Conservation (phyloP, 1,139 yeast species). For the Kodamaea anthophila region DNA sequence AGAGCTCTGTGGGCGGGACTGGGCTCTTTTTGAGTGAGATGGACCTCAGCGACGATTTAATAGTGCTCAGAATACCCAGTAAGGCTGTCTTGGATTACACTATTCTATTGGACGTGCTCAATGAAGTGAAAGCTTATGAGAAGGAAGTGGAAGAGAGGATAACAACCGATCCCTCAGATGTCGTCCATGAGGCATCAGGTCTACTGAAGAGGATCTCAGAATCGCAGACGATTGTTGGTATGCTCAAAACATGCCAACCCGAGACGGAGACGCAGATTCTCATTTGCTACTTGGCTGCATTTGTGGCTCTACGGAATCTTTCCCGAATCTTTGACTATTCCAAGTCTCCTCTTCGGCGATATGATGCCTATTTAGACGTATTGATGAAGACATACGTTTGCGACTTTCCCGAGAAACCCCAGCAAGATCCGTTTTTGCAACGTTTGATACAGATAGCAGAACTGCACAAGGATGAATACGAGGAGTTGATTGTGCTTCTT, state of each 20-base stretch:
- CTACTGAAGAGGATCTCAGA: constrained; percentile 5
- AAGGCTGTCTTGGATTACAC: constrained; percentile 23
- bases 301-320: constrained; percentile 13
- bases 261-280: constrained; percentile 28
- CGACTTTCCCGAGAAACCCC: constrained; percentile 8
- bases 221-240: constrained; percentile 16
- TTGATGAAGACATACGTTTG: constrained; percentile 18
- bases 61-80: constrained; percentile 12
- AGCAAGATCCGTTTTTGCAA: constrained; percentile 14
- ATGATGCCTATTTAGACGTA: constrained; percentile 23
- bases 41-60: constrained; percentile 7
- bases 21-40: constrained; percentile 22
- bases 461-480: constrained; percentile 17
- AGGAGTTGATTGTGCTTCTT: constrained; percentile 12
- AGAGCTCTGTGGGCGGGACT: constrained; percentile 28
- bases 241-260: constrained; percentile 20
- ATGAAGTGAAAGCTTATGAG: constrained; percentile 17
- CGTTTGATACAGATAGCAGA: constrained; percentile 13
- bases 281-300: constrained; percentile 22
- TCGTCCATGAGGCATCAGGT: not conserved
- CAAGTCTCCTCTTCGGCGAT: constrained; percentile 9
- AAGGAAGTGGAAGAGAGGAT: not conserved
- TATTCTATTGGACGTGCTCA: constrained; percentile 23
- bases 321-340: constrained; percentile 7
- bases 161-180: not conserved